Base-by-base conservation (phyloP, 768 basidiomycete species). In the Filobasidium wieringae region DNA sequence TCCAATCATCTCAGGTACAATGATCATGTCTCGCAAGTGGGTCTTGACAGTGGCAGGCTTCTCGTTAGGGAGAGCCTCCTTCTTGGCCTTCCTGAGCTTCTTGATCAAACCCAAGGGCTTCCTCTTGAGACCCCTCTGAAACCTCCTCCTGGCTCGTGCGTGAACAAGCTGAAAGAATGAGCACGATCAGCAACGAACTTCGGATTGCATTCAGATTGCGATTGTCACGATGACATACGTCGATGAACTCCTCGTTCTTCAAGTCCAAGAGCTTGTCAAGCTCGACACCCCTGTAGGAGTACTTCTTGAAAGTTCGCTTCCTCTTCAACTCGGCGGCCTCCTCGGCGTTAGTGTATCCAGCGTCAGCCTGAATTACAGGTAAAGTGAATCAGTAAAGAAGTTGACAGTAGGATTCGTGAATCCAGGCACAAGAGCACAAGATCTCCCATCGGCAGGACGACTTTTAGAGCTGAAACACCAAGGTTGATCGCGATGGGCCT, bases 1-100 rank as follows among this genome's bases (percentile, higher is more conserved):
- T 62, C 95, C 95, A 77, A 99, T 96, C 95, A 99, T 97, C 80
- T 99, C 95, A 51, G 95, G 95, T 60, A 99, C 95, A 77, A 99
- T 85, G 77, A 97, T 93, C 95, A 99, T 97, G 79, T 97, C 85
- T 71, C 95, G 89, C 68, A 99, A 81, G 78, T 99, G 95, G 58
- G 95, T 99, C 82, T 97, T 99, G 72, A 99, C 93, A 67, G 91
- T 87, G 53, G 89, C 81, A 59, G 95, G 95, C 81, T 99, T 97
- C 79, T 97, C 92, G 78, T 96, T 95, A 66, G 93, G 88, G 57
- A 83, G 87, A n/a, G 91, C 90, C 77, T 96, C 91, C 80, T 93
- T 97, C 84, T 99, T 99, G 59, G 95, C 89, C 78, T 95, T 93
- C 77, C 95, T 88, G 68, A 99, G 82, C 78, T 99, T 99, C 82